Evolutionary conservation across 306 rosid genomes (phyloP).

Genomic region (Benincasa hispida): DNA sequence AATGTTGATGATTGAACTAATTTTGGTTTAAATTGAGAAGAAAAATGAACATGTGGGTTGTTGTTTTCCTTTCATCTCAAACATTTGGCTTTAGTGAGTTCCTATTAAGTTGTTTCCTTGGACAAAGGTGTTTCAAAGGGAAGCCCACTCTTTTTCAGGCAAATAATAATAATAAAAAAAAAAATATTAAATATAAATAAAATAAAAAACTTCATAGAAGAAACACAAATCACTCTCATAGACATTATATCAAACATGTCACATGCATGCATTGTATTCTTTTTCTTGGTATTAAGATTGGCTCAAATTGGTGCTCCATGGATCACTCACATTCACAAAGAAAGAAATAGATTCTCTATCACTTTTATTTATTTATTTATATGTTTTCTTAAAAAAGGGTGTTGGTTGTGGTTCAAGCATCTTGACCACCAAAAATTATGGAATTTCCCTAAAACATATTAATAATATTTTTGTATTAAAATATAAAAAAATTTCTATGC

Average conservation of each 20-base stretch:
- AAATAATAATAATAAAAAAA: too few relatives aligned
- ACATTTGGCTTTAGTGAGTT: neutral
- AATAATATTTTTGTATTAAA: neutral
- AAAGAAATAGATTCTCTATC: neutral
- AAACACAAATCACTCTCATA: neutral
- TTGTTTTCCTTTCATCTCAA: neutral
- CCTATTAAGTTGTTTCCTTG: neutral
- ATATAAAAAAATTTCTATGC: neutral
- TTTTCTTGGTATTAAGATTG: slow-evolving; percentile 2
- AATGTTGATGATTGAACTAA: neutral
- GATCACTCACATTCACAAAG: neutral
- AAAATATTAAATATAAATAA: neutral
- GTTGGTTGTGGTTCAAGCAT: neutral
- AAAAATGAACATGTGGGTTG: neutral
- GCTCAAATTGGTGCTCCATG: neutral
- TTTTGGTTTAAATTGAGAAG: neutral
- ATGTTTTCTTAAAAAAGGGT: neutral
- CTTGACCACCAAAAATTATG: neutral
- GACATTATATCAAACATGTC: neutral
- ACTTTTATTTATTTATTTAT: neutral
- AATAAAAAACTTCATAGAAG: neutral
- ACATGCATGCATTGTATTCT: neutral
- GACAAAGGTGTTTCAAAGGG: neutral
- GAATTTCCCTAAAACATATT: neutral
- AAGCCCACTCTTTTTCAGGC: neutral